Evolutionary conservation across 78 protist species (phyloP), one percentile per base, ranked within the genome.

Genomic region (Dictyostelium intermedium): DNA sequence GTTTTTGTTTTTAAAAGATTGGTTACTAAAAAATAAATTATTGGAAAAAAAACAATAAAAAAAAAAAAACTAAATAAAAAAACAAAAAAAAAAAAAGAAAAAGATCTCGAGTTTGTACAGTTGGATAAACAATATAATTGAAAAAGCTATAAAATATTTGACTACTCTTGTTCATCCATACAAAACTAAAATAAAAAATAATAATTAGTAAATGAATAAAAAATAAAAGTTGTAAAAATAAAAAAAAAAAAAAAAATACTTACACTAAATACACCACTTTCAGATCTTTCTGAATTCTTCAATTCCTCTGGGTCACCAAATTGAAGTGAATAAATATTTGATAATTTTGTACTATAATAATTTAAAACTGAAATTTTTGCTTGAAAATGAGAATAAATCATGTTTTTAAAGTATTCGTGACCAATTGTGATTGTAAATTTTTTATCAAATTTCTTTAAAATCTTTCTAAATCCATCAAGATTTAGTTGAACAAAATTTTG

Each of bases 381-480:
- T 63, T 78, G 74, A 23, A 87, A 78, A 63, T 87, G 93, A 4
- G 74, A 56, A n/a, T 35, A 20, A 20, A 79, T 60, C 84, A 87
- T 87, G 20, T 87, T 87, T 27, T 74, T 25, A 61, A 60, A 87
- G 45, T 87, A 87, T 66, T 87, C 93, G 45, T 39, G n/a, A 23
- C 93, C 93, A 87, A 87, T 76, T 20, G 93, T 78, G 25, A 74
- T 39, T 66, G 93, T 78, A 16, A 74, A 66, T 18, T 87, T 87
- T 27, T 87, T 87, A 47, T 87, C 93, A 61, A 77, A 87, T 27
- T 87, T 87, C 35, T 87, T 87, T 27, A 87, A 66, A 6, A 87
- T 87, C 85, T 87, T 87, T 87, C 93, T 87, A 41, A 87, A 77
- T 18, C 93, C 93, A 10, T 87, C 93, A 37, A 61, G 63, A 63